phyloP scores from a whole-genome alignment of 2,329 filamentous ascomycete genomes.

The Emergomyces pasteurianus region DNA sequence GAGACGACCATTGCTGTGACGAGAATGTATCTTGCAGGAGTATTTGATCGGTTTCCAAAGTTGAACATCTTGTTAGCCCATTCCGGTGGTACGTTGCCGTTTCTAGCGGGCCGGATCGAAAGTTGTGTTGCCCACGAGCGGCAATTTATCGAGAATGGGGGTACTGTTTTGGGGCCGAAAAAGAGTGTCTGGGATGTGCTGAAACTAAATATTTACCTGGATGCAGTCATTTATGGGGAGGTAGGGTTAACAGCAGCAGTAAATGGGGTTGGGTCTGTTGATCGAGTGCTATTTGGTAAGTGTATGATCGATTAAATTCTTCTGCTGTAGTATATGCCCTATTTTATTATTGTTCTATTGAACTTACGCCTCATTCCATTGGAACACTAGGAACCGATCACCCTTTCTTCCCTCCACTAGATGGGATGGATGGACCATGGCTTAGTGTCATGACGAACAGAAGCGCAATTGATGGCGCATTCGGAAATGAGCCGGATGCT shows the following conservation, averaged over 20 bases:
- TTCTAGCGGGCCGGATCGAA: conserved; percentile 77
- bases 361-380: conserved; percentile 2
- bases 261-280: conserved; percentile 46
- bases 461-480: conserved; percentile 30
- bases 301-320: background rate
- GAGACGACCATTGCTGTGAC: conserved; percentile 87
- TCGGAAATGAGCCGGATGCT: conserved; percentile 20
- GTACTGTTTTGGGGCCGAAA: conserved; percentile 46
- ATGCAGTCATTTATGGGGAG: conserved; percentile 49
- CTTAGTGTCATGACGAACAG: conserved; percentile 37
- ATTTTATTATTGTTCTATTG: background rate
- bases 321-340: background rate
- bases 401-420: conserved; percentile 34
- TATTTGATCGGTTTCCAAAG: conserved; percentile 62
- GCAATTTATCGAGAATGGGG: conserved; percentile 55
- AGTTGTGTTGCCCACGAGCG: conserved; percentile 77
- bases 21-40: conserved; percentile 74
- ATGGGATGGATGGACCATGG: conserved; percentile 27
- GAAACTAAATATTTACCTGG: conserved; percentile 70
- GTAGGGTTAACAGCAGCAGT: conserved; percentile 60
- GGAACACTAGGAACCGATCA: conserved; percentile 29
- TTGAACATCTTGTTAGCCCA: conserved; percentile 73
- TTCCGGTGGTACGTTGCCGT: conserved; percentile 77
- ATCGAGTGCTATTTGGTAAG: conserved; percentile 32
- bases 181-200: conserved; percentile 52